Conservation (phyloP, 2,329 filamentous ascomycete species). For the Neonectria magnoliae region DNA sequence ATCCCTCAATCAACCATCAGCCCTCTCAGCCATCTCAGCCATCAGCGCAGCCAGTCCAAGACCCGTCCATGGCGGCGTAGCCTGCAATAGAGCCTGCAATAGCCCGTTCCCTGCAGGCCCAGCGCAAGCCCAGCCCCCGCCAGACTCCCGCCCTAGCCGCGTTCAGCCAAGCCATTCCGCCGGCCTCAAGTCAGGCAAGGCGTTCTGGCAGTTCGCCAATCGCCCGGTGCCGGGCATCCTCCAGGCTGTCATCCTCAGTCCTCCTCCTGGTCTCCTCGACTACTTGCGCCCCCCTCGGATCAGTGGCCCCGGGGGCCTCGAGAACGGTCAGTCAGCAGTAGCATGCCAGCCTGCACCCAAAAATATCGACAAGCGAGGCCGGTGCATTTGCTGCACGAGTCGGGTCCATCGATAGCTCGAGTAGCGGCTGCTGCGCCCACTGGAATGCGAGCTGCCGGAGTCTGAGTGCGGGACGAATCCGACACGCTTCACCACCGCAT, state of each 20-base stretch:
- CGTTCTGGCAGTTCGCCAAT: constrained; percentile 25
- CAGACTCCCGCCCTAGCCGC: constrained; percentile 34
- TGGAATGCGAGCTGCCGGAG: neutral
- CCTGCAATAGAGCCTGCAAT: neutral
- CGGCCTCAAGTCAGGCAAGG: constrained; percentile 28
- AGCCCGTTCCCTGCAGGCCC: constrained; percentile 11
- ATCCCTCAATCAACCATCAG: constrained; percentile 8
- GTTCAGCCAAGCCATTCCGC: constrained; percentile 32
- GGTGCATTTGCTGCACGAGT: neutral
- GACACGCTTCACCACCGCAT: neutral
- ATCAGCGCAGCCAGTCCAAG: constrained; percentile 15
- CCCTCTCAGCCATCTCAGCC: constrained; percentile 20
- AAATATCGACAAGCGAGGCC: neutral
- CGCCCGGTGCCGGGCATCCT: constrained; percentile 3
- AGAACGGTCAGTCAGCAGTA: neutral
- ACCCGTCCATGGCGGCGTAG: neutral
- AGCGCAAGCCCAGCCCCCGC: constrained; percentile 31
- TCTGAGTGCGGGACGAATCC: neutral
- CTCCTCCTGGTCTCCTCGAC: too few relatives aligned
- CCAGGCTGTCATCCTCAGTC: neutral
- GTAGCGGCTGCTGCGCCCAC: constrained; percentile 3
- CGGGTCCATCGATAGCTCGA: neutral
- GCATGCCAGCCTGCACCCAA: neutral
- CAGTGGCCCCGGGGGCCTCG: neutral
- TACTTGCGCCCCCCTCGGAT: neutral